These are phyloP conservation scores for Cytospora piceae DNA, from an alignment of 2,329 filamentous ascomycete species.

Conservation along the genomic window DNA sequence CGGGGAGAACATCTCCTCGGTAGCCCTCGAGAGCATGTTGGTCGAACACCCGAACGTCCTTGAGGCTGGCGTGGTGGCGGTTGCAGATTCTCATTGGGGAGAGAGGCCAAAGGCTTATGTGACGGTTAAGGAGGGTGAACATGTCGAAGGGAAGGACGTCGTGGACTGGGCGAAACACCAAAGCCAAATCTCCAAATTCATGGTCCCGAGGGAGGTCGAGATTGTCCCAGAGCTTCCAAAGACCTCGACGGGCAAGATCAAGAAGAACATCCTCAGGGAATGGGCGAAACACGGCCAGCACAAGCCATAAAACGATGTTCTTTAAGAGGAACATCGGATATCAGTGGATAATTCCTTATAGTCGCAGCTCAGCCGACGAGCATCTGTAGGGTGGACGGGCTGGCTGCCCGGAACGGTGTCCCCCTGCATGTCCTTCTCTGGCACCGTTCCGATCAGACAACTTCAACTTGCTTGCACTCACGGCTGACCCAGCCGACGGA, in stretches of 20 bases:
- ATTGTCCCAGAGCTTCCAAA: conserved; percentile 89
- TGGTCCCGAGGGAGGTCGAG: conserved; percentile 76
- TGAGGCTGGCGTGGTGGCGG: conserved; percentile 87
- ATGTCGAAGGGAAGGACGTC: conserved; percentile 57
- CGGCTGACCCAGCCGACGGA: background rate
- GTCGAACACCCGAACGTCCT: conserved; percentile 86
- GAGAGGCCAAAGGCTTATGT: conserved; percentile 95
- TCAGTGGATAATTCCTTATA: too few species aligned
- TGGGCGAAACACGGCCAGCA: conserved; percentile 67
- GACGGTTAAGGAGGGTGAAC: conserved; percentile 72
- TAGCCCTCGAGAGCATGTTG: conserved; percentile 89
- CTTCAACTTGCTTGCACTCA: background rate
- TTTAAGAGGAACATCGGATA: background rate
- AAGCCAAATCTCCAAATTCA: conserved; percentile 84
- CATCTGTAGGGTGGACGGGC: background rate
- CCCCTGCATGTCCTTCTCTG: background rate
- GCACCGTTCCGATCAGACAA: background rate
- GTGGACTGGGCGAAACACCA: conserved; percentile 85
- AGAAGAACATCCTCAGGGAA: conserved; percentile 89
- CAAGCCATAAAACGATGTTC: background rate
- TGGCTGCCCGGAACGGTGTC: background rate
- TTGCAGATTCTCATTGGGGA: conserved; percentile 89
- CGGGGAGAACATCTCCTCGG: conserved; percentile 94
- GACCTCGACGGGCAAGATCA: conserved; percentile 94
- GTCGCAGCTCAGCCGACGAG: background rate